A percentile compares a stretch with the other conserved stretches of the same genome.
phyloP scores from a whole-genome alignment of 495 filamentous ascomycete species.

The Alectoria sarmentosa region DNA sequence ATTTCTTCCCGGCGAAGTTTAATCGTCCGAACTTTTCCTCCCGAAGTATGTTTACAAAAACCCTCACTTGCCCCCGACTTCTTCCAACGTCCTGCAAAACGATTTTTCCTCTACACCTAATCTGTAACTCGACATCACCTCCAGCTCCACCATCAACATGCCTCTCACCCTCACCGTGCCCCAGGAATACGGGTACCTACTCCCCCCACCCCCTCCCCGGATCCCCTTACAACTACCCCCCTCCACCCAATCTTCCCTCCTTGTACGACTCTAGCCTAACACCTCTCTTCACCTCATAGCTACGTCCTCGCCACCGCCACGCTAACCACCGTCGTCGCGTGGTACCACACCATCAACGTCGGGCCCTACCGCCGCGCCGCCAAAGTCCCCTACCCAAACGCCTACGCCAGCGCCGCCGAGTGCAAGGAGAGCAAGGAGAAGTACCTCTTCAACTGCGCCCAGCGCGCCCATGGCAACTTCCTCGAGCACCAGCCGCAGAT shows the following conservation, averaged over 20 bases:
- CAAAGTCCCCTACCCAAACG: slow-evolving; percentile 54
- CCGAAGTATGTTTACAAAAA: background rate
- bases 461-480: slow-evolving; percentile 67
- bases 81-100: background rate
- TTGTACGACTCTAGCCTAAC: background rate
- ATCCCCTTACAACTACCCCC: background rate
- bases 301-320: slow-evolving; percentile 55
- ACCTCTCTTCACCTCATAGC: slow-evolving; percentile 29
- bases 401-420: slow-evolving; percentile 55
- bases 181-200: slow-evolving; percentile 42
- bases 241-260: background rate
- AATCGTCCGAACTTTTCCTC: too few relatives aligned
- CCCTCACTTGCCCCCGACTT: background rate
- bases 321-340: slow-evolving; percentile 47
- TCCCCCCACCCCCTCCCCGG: background rate
- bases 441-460: slow-evolving; percentile 55
- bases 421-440: slow-evolving; percentile 49
- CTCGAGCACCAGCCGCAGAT: slow-evolving; percentile 57
- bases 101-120: too few relatives aligned
- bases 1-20: too few relatives aligned
- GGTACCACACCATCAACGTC: slow-evolving; percentile 42
- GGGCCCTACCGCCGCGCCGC: slow-evolving; percentile 43
- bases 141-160: slow-evolving; percentile 4
- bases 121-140: background rate
- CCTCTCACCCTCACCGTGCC: slow-evolving; percentile 34